A percentile compares a stretch with the other conserved stretches of the same genome.
These are phyloP conservation scores for Dentipellis fragilis DNA, from an alignment of 768 basidiomycete genomes.

Conservation along the genomic window DNA sequence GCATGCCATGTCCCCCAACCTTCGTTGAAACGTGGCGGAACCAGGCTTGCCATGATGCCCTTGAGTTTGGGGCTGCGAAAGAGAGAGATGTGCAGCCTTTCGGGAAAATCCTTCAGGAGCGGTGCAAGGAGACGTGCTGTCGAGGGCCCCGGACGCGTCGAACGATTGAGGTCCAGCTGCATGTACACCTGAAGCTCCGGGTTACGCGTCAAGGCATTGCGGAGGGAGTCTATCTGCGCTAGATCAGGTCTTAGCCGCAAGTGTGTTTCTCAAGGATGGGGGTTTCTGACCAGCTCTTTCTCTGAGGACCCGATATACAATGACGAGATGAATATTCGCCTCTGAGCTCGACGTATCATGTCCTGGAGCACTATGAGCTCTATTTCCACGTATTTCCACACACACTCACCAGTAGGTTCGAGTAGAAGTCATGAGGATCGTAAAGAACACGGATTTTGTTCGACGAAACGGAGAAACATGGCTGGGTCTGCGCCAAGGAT, in stretches of 20 bases:
- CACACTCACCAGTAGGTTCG: constrained; percentile 7
- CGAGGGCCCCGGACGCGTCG: constrained; percentile 61
- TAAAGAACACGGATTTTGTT: constrained; percentile 9
- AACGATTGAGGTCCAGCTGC: constrained; percentile 73
- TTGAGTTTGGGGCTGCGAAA: constrained; percentile 84
- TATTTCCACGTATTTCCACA: no score
- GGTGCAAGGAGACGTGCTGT: constrained; percentile 62
- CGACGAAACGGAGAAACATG: constrained; percentile 9
- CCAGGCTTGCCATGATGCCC: constrained; percentile 60
- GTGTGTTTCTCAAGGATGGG: not conserved
- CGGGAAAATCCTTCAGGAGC: constrained; percentile 59
- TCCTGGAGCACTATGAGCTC: constrained; percentile 30
- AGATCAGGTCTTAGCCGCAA: not conserved
- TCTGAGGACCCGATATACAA: constrained; percentile 82
- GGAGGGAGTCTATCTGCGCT: constrained; percentile 60
- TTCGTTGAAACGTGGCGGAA: constrained; percentile 93
- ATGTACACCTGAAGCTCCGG: constrained; percentile 58
- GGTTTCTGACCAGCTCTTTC: constrained; percentile 55
- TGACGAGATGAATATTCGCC: constrained; percentile 82
- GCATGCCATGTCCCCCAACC: constrained; percentile 99
- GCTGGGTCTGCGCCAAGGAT: constrained; percentile 11
- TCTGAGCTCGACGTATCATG: constrained; percentile 68
- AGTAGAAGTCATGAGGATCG: constrained; percentile 7
- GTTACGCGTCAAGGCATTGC: constrained; percentile 45
- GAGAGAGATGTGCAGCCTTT: constrained; percentile 66